phyloP scores from a whole-genome alignment of 441 rosid species.

The Biscutella laevigata region DNA sequence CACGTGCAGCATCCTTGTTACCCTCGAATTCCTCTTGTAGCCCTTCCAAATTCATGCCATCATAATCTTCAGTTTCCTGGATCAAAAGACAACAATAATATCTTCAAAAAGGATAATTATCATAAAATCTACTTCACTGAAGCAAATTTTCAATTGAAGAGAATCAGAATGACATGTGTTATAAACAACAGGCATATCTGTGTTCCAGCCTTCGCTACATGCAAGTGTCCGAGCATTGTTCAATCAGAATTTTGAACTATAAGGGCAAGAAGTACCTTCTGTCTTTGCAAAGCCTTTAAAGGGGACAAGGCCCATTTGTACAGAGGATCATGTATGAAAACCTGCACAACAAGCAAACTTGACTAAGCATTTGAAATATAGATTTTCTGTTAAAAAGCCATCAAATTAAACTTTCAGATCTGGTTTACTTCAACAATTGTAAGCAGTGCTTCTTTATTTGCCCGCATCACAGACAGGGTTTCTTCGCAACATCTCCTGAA shows the following conservation, averaged over 20 bases:
- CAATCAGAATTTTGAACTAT: not conserved
- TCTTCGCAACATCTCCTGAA: conserved; percentile 96
- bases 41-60: conserved; percentile 60
- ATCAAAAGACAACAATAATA: conserved; percentile 8
- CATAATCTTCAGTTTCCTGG: conserved; percentile 72
- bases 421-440: conserved; percentile 84
- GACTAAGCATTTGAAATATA: not conserved
- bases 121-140: too few relatives aligned
- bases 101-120: not conserved
- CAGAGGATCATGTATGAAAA: conserved; percentile 94
- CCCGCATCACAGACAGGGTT: conserved; percentile 85
- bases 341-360: conserved; percentile 43
- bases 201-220: not conserved
- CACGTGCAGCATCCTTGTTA: conserved; percentile 91
- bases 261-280: conserved; percentile 54
- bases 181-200: not conserved
- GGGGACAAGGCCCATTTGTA: conserved; percentile 99
- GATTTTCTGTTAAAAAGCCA: not conserved
- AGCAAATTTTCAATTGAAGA: too few relatives aligned
- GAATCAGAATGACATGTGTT: not conserved
- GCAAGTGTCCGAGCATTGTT: not conserved
- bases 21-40: conserved; percentile 71
- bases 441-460: conserved; percentile 92
- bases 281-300: conserved; percentile 96
- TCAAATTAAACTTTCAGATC: not conserved